Evolutionary conservation across 139 green algal species (phyloP), one percentile per base, ranked within the genome.

Genomic region (Edaphochlamys debaryana): DNA sequence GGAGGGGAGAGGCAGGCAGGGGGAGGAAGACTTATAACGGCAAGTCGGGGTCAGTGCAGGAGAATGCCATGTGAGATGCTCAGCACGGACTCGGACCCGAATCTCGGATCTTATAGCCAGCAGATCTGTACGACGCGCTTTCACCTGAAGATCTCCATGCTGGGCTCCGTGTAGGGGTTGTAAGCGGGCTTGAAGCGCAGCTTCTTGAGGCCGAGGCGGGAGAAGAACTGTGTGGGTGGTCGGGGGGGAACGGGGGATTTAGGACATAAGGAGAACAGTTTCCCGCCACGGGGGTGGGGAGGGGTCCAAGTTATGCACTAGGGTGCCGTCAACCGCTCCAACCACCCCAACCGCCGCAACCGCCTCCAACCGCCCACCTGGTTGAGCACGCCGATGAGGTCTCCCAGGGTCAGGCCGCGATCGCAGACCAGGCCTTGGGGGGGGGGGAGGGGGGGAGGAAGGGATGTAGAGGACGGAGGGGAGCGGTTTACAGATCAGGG

Each of bases 131-230:
- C n/a, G n/a, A n/a, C n/a, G n/a, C n/a, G n/a, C n/a, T n/a, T n/a
- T n/a, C 70, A 94, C 90, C 88, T 91, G 93, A 99, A 99, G 88
- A 99, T 99, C 91, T 99, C 98, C 97, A 99, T 99, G 89, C 80
- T 94, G 13, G 98, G 98, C 87, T 99, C 98, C 11, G 98, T 99
- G 92, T 99, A 99, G 36, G 98, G 98, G 93, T 99, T 99, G 94
- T 95, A 99, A 22, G 98, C 98, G 48, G 98, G 98, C 95, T 99
- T 99, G 95, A 99, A 99, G 70, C 96, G 92, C 85, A 99, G 89
- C 89, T 98, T 94, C 40, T 89, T 93, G 70, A 99, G 94, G n/a
- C 97, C 97, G 64, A 99, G 89, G 19, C 96, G 91, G 36, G 72
- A 87, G 90, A 99, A 99, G 92, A 99, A 99, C 90, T 96, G 79